Percentiles rank a stretch among this genome's conserved stretches.
phyloP scores from a whole-genome alignment of 768 basidiomycete genomes.

The Boletus vermiculosoides region DNA sequence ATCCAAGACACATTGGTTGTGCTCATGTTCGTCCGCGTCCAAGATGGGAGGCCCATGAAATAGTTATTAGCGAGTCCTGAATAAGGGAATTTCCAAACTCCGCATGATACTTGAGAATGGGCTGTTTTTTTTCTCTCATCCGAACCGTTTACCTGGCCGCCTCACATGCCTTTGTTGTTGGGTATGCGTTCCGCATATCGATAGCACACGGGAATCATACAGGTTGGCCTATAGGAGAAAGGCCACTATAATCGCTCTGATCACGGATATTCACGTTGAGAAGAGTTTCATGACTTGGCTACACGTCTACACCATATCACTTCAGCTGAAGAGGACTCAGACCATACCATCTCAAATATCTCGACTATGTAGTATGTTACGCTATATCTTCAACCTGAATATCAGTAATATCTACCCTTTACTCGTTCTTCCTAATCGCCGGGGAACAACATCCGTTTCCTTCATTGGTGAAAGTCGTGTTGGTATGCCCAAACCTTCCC shows the following conservation, averaged over 20 bases:
- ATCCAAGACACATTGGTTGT: constrained; percentile 20
- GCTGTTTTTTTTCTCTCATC: constrained; percentile 10
- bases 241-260: constrained; percentile 85
- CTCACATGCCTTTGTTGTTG: constrained; percentile 45
- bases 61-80: not conserved
- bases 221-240: constrained; percentile 49
- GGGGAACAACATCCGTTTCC: constrained; percentile 49
- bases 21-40: constrained; percentile 8
- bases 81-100: constrained; percentile 21
- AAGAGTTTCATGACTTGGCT: constrained; percentile 87
- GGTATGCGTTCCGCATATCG: constrained; percentile 62
- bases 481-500: constrained; percentile 58
- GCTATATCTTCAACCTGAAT: not conserved
- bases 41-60: not conserved
- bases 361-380: not conserved
- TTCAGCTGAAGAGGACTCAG: too few relatives aligned
- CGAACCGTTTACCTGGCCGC: constrained; percentile 44
- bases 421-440: constrained; percentile 35
- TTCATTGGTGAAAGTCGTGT: constrained; percentile 67
- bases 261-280: constrained; percentile 65
- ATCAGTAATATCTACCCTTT: constrained; percentile 15
- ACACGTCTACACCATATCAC: constrained; percentile 35
- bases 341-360: not conserved
- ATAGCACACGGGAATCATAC: constrained; percentile 45
- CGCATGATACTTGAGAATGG: constrained; percentile 14